phyloP scores from a whole-genome alignment of 352 stramenopile species.

The Phytophthora constricta region DNA sequence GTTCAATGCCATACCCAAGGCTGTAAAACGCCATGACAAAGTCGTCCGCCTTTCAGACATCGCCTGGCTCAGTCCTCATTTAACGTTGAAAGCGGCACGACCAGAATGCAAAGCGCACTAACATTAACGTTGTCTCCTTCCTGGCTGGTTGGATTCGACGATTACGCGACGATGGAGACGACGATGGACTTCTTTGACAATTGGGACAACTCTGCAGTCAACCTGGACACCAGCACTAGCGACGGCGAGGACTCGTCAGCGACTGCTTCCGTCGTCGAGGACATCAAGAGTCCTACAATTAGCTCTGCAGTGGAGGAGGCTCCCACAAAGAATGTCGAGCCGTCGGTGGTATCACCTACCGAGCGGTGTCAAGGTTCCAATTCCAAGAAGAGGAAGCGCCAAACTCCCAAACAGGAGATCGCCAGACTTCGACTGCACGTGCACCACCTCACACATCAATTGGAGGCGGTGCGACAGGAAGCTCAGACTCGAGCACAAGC shows the following conservation, averaged over 20 bases:
- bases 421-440: conserved; percentile 9
- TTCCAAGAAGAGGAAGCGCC: conserved; percentile 1
- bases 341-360: not conserved
- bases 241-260: not conserved
- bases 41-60: too few relatives aligned
- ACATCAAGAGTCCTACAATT: not conserved
- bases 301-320: too few relatives aligned
- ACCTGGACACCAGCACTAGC: not conserved
- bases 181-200: not conserved
- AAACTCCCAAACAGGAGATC: conserved; percentile 23
- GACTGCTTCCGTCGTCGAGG: not conserved
- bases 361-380: not conserved
- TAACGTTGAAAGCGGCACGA: not conserved
- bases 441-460: conserved; percentile 2
- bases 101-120: too few relatives aligned
- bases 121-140: not conserved
- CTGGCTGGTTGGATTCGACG: not conserved
- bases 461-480: conserved; percentile 4
- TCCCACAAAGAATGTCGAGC: not conserved
- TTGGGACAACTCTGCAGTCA: conserved; percentile 2
- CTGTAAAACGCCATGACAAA: too few relatives aligned
- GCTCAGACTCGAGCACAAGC: not conserved
- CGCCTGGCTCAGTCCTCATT: not conserved
- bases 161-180: not conserved
- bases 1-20: too few relatives aligned